phyloP scores from a whole-genome alignment of 2,329 filamentous ascomycete genomes.

The Colletotrichum spaethianum region DNA sequence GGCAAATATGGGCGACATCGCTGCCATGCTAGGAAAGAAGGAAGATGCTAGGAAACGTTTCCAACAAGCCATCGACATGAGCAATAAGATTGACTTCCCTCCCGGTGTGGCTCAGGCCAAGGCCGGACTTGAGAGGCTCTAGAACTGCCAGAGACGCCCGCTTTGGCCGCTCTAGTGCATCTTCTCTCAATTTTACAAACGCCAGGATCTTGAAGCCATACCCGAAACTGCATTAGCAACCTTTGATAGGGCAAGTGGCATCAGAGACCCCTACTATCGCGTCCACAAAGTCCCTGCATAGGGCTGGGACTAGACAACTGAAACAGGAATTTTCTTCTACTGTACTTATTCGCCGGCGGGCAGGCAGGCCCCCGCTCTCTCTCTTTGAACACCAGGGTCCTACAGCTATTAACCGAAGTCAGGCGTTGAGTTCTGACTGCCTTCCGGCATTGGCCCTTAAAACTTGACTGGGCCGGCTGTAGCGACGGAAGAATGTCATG shows the following conservation, averaged over 20 bases:
- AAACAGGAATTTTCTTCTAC: not conserved
- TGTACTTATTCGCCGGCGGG: not conserved
- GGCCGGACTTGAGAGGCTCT: slow-evolving; percentile 57
- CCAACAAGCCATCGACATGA: slow-evolving; percentile 75
- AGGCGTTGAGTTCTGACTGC: not conserved
- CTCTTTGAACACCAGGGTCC: not conserved
- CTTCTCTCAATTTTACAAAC: not conserved
- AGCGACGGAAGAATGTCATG: not conserved
- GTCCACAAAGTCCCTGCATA: slow-evolving; percentile 32
- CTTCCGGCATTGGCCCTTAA: not conserved
- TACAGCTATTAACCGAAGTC: slow-evolving; percentile 14
- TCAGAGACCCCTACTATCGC: not conserved
- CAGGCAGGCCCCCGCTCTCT: not conserved
- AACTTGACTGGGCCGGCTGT: slow-evolving; percentile 2
- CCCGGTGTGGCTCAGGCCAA: slow-evolving; percentile 68
- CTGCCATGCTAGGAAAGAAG: slow-evolving; percentile 78
- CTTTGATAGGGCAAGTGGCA: not conserved
- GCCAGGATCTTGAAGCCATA: not conserved
- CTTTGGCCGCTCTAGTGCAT: not conserved
- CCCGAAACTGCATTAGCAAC: not conserved
- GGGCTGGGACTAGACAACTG: slow-evolving; percentile 23
- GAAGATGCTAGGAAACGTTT: slow-evolving; percentile 78
- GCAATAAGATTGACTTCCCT: slow-evolving; percentile 66
- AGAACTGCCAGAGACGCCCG: not conserved
- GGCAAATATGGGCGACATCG: slow-evolving; percentile 90